Base-by-base conservation (phyloP, 345 rosid genomes). In the Erodium maritimum region DNA sequence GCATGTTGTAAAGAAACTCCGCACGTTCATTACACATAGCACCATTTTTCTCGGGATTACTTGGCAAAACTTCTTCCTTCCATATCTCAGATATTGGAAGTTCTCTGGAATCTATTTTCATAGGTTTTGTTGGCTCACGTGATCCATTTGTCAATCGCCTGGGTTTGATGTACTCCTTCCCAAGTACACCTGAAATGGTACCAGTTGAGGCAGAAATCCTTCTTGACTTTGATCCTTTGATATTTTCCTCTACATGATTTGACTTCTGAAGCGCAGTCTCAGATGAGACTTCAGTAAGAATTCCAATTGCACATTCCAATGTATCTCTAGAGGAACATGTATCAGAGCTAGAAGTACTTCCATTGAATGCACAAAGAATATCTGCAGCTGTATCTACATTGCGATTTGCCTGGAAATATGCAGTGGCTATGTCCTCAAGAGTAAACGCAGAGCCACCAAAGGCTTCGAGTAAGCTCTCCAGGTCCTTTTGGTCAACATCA, bases 1-100 rank as follows among this genome's bases (percentile, higher is more conserved):
- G 82, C 82, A 82, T 75, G 59, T 71, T 72, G 34, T 71, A 58
- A n/a, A 77, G 60, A 62, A 82, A 82, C 42, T 82, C 75, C 67
- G 79, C 79, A 22, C 77, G 52, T 56, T 73, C 79, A 61, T 66
- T 59, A 17, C 34, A 61, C 54, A 60, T 23, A 60, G 67, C 46
- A 62, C 37, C 66, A 50, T 23, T 62, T 33, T 20, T 58, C 50
- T 19, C 46, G 61, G 61, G 52, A 17, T 23, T 57, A 57, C 19
- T 56, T 52, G 58, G 55, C 17, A 61, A 61, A 56, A 6, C 60
- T 67, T 73, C 59, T 57, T 67, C 66, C 46, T 53, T 52, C 75
- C 84, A 75, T 58, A 75, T 25, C 66, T 54, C 72, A 29, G 73
- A 61, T 58, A 66, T 69, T 18, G 85, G 81, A n/a, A 79, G 65